Evolutionary conservation across 1,284 basidiomycete species (phyloP), one percentile per base, ranked within the genome.

Genomic region (Pascua guehoae): DNA sequence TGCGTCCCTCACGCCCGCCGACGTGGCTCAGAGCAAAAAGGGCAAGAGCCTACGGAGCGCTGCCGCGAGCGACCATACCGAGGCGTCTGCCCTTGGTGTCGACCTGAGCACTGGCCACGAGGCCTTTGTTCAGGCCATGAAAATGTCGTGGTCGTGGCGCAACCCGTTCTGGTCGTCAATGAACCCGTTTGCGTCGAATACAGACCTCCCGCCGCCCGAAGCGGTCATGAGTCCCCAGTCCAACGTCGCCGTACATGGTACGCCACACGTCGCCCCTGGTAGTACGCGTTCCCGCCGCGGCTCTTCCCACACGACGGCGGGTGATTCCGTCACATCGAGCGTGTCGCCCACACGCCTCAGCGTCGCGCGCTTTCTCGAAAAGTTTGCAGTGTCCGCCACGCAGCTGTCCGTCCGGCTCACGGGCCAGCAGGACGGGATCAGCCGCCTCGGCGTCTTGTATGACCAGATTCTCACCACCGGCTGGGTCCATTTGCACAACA

Each of bases 401-500:
- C 64, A 72, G 39, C 59, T 79, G 16, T 72, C 76, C 2, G 60
- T 66, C 5, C 56, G 66, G 5, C 61, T 79, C 7, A 73, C 72
- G 1, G 77, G 77, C 2, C 64, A 68, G 40, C 60, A 65, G 39
- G 65, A 72, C 39, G 71, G 71, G n/a, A 70, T 75, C 18, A 61
- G 67, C 40, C 62, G 70, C 12, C 61, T 79, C 11, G 79, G 79
- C 15, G 78, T 80, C 0, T 55, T 80, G 18, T 79, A 76, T 58
- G 79, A 80, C 60, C 73, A 72, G 51, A 78, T 80, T 47, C 62
- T 79, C 43, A 78, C 78, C 4, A 79, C 78, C 36, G 78, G 78
- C 17, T 74, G 74, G 67, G 75, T 76, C 49, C 67, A 68, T 47
- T 58, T 75, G 15, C 49, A 57, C 49, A 66, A 67, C 55, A 63